Evolutionary conservation across 1,284 basidiomycete species (phyloP).

Genomic region (Sanghuangporus weigelae): DNA sequence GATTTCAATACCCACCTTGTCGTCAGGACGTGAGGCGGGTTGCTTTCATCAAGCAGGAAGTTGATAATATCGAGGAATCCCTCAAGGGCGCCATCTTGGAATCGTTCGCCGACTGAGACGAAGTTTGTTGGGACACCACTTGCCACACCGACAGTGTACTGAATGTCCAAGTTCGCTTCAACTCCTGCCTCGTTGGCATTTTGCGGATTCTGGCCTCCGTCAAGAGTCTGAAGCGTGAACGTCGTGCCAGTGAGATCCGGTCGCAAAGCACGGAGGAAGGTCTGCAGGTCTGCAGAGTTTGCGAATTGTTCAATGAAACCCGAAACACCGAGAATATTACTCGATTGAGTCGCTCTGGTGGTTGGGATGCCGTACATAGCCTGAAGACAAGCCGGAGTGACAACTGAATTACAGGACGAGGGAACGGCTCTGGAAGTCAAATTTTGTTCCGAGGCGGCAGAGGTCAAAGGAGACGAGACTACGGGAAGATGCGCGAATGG

Average conservation of each 20-base stretch:
- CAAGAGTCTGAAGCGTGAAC: conserved; percentile 19
- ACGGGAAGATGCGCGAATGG: conserved; percentile 14
- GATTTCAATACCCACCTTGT: conserved; percentile 24
- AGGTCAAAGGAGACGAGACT: conserved; percentile 6
- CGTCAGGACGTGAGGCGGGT: conserved; percentile 27
- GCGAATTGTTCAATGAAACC: conserved; percentile 23
- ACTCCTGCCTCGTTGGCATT: conserved; percentile 21
- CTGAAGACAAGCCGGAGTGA: conserved; percentile 20
- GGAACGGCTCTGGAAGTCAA: conserved; percentile 13
- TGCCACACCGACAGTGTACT: conserved; percentile 32
- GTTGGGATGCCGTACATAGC: conserved; percentile 21
- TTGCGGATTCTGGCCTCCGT: conserved; percentile 23
- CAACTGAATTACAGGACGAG: conserved; percentile 9
- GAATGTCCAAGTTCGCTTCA: conserved; percentile 32
- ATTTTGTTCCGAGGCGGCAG: conserved; percentile 1
- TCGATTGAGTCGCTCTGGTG: conserved; percentile 18
- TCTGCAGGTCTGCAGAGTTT: conserved; percentile 19
- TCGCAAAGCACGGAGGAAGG: conserved; percentile 10
- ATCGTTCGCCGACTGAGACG: conserved; percentile 21
- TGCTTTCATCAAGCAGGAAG: conserved; percentile 24
- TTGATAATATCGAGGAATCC: conserved; percentile 33
- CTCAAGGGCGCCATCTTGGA: conserved; percentile 16
- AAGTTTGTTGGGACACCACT: conserved; percentile 22
- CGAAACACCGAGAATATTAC: conserved; percentile 20
- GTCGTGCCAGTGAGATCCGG: conserved; percentile 21